These are phyloP conservation scores for Phytophthora ramorum DNA, from an alignment of 352 stramenopile species.

Conservation along the genomic window DNA sequence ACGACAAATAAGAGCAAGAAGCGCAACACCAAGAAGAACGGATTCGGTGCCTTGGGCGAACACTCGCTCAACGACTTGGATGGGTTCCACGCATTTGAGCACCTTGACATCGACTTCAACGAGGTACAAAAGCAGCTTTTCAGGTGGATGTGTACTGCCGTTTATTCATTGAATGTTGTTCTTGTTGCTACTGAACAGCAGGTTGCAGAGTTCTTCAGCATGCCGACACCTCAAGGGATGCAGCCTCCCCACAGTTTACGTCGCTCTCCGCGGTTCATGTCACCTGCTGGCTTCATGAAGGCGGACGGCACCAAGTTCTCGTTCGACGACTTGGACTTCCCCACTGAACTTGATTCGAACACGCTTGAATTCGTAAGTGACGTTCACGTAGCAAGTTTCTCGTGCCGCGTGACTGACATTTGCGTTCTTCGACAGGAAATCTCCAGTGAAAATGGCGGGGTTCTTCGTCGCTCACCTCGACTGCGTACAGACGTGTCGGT, in stretches of 20 bases:
- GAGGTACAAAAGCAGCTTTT: constrained; percentile 43
- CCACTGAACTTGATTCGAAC: constrained; percentile 72
- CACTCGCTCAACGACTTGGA: constrained; percentile 66
- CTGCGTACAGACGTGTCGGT: constrained; percentile 85
- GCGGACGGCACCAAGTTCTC: constrained; percentile 83
- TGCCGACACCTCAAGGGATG: constrained; percentile 66
- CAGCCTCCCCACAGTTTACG: constrained; percentile 75
- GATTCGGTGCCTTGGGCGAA: constrained; percentile 19
- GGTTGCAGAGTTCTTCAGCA: constrained; percentile 86
- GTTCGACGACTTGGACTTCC: constrained; percentile 85
- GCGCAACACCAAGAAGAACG: constrained; percentile 43
- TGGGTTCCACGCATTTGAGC: constrained; percentile 77
- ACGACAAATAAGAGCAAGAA: constrained; percentile 72
- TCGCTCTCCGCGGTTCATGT: constrained; percentile 79
- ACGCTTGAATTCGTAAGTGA: constrained; percentile 79
- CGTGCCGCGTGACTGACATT: constrained; percentile 12
- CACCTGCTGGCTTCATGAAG: constrained; percentile 72
- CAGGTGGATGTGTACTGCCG: neutral
- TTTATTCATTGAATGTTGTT: constrained; percentile 15
- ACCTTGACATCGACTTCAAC: constrained; percentile 90
- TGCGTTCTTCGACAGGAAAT: constrained; percentile 57
- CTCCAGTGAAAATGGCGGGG: constrained; percentile 58
- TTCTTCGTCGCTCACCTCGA: constrained; percentile 79
- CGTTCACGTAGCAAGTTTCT: neutral
- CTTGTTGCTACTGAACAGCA: constrained; percentile 45